phyloP scores from a whole-genome alignment of 73 alveolate genomes.

The Stentor coeruleus region DNA sequence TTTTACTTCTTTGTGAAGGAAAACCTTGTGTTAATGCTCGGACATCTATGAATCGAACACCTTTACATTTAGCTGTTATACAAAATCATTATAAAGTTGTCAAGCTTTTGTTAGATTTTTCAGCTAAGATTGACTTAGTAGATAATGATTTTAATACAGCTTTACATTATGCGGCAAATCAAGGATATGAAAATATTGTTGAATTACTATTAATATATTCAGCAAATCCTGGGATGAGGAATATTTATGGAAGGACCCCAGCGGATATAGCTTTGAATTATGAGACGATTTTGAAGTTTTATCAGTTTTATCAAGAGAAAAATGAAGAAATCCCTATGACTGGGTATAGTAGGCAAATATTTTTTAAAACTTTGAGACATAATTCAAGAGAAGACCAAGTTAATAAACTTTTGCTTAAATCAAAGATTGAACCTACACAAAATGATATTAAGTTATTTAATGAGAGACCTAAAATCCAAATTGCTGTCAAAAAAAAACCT shows the following conservation, averaged over 20 bases:
- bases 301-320: constrained; percentile 33
- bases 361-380: constrained; percentile 37
- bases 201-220: constrained; percentile 52
- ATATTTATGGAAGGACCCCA: constrained; percentile 56
- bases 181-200: constrained; percentile 65
- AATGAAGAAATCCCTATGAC: background rate
- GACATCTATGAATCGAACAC: constrained; percentile 53
- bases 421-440: background rate
- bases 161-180: constrained; percentile 74
- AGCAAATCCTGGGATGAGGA: constrained; percentile 60
- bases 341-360: constrained; percentile 52
- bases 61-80: constrained; percentile 48
- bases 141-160: constrained; percentile 90
- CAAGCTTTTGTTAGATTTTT: constrained; percentile 50
- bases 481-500: background rate
- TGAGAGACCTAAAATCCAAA: background rate
- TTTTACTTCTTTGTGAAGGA: constrained; percentile 48
- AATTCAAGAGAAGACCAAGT: constrained; percentile 52
- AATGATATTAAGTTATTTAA: background rate
- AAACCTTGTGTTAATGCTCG: constrained; percentile 57
- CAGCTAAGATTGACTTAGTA: constrained; percentile 63
- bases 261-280: constrained; percentile 51
- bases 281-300: no score
- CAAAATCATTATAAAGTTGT: constrained; percentile 67
- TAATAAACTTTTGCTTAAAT: constrained; percentile 36